Evolutionary conservation across 331 rosid genomes (phyloP).

Genomic region (Saraca asoca): DNA sequence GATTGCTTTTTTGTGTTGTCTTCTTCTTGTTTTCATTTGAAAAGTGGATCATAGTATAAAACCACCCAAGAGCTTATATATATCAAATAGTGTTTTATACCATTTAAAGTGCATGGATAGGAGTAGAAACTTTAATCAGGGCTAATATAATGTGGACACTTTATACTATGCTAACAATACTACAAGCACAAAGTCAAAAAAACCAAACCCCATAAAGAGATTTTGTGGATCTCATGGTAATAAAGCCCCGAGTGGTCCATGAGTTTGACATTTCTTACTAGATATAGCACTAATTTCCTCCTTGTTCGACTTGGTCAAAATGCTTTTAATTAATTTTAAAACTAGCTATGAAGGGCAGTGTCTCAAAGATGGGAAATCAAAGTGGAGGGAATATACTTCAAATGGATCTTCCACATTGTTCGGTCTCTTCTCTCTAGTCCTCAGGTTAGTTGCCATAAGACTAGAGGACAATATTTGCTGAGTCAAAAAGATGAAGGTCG

Average conservation of each 20-base stretch:
- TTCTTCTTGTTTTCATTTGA: constrained; percentile 11
- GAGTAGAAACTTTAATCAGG: too few relatives aligned
- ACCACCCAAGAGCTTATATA: too few relatives aligned
- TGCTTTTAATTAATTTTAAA: constrained; percentile 18
- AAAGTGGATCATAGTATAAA: too few relatives aligned
- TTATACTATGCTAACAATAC: background rate
- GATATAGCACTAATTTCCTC: constrained; percentile 28
- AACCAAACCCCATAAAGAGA: constrained; percentile 13
- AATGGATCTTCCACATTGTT: background rate
- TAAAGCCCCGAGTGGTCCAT: constrained; percentile 27
- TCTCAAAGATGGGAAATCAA: constrained; percentile 29
- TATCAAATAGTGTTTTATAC: too few relatives aligned
- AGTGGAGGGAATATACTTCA: constrained; percentile 40
- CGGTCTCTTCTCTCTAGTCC: constrained; percentile 28
- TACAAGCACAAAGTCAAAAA: constrained; percentile 6
- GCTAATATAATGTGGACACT: too few relatives aligned
- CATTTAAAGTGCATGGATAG: too few relatives aligned
- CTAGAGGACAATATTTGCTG: background rate
- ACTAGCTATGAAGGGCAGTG: background rate
- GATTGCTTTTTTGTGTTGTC: constrained; percentile 17
- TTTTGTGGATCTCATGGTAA: constrained; percentile 35
- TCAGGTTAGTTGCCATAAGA: constrained; percentile 4
- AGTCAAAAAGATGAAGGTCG: too few relatives aligned
- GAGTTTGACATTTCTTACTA: constrained; percentile 39
- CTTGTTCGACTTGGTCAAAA: constrained; percentile 34